Evolutionary conservation across 2,329 filamentous ascomycete genomes (phyloP), one percentile per base, ranked within the genome.

Genomic region (Sclerotinia nivalis): DNA sequence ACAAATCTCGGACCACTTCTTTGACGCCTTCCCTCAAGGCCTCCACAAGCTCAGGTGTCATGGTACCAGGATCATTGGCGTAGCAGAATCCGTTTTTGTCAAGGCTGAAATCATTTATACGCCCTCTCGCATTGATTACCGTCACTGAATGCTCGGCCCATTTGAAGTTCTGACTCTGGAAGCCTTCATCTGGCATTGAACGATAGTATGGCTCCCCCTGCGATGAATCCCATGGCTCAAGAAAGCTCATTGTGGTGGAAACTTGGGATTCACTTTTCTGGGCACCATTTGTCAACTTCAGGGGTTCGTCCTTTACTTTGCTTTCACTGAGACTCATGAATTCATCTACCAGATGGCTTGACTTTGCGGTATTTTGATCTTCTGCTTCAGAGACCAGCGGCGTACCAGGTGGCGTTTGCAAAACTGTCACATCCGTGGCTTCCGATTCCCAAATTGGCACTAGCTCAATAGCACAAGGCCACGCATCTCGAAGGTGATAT

Each of bases 401-500:
- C n/a, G n/a, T n/a, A n/a, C n/a, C n/a, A n/a, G n/a, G n/a, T n/a
- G n/a, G n/a, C n/a, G n/a, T n/a, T n/a, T n/a, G n/a, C n/a, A n/a
- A n/a, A n/a, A n/a, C n/a, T n/a, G n/a, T n/a, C n/a, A n/a, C n/a
- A n/a, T n/a, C n/a, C n/a, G n/a, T n/a, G n/a, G n/a, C n/a, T n/a
- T n/a, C n/a, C n/a, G n/a, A n/a, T n/a, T n/a, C n/a, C n/a, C n/a
- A n/a, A n/a, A n/a, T n/a, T n/a, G n/a, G n/a, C n/a, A n/a, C n/a
- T 31, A 71, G 34, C 28, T 71, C 70, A 50, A 71, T 69, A 10
- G 70, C 66, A 43, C 61, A 67, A 37, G 47, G 40, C 70, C 70
- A 71, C 4, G 70, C 60, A 69, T 71, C 67, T 54, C 70, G 34
- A 7, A 71, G n/a, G 4, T 22, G 60, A 45, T 66, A 71, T 12